Evolutionary conservation across 2,329 filamentous ascomycete genomes (phyloP).

Genomic region (Herpomyces periplanetae): DNA sequence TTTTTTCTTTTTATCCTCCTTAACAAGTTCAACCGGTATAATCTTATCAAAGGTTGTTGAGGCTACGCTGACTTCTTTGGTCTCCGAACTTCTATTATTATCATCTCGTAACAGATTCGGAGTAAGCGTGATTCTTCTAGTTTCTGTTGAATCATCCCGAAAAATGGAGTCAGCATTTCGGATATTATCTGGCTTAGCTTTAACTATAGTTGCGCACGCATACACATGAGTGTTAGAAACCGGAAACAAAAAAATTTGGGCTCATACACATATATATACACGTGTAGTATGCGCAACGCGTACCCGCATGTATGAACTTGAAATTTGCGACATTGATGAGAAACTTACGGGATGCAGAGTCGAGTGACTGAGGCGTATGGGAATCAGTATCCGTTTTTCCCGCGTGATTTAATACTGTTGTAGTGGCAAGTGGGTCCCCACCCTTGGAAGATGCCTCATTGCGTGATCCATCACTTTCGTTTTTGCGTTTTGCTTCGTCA

Average conservation of each 20-base stretch:
- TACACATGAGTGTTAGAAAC: too few species aligned
- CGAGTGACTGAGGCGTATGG: too few species aligned
- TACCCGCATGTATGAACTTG: too few species aligned
- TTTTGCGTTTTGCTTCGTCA: slow-evolving; percentile 8
- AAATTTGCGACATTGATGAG: slow-evolving; percentile 5
- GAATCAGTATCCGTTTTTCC: too few species aligned
- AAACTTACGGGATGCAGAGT: too few species aligned
- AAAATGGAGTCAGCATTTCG: slow-evolving; percentile 89
- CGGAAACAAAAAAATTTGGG: too few species aligned
- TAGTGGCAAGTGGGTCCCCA: too few species aligned
- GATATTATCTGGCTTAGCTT: slow-evolving; percentile 47
- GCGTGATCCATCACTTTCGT: slow-evolving; percentile 6
- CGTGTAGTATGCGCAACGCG: too few species aligned
- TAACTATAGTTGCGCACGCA: too few species aligned
- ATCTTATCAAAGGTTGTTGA: neutral
- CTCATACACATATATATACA: too few species aligned
- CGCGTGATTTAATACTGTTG: too few species aligned
- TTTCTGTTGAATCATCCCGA: slow-evolving; percentile 74
- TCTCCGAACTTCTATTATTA: slow-evolving; percentile 7
- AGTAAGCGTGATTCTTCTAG: slow-evolving; percentile 83
- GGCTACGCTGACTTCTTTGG: slow-evolving; percentile 7
- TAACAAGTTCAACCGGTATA: slow-evolving; percentile 16
- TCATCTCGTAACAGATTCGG: slow-evolving; percentile 70
- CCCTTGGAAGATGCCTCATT: too few species aligned
- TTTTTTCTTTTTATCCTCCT: slow-evolving; percentile 36